Base-by-base conservation (phyloP, 2,329 filamentous ascomycete species). In the Monosporascus sp. region DNA sequence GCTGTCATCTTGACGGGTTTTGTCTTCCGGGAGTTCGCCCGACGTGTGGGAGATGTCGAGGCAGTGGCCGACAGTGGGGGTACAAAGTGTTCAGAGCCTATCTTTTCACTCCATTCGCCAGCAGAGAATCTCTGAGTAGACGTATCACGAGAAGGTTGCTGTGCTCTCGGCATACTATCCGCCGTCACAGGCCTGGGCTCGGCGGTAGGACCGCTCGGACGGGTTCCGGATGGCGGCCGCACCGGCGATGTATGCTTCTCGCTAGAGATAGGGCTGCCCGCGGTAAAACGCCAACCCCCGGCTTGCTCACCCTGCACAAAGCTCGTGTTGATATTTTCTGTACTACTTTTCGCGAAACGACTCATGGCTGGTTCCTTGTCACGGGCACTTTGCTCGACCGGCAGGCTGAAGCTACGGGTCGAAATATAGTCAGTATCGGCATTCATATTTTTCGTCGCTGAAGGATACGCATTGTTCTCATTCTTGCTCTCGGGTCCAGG, bases 271-370 rank as follows among this genome's bases (percentile, higher is more conserved):
- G 63, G 63, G 37, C 69, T 70, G 5, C 80, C 79, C 14, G 80
- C 80, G 51, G 69, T 80, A 57, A 83, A 83, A 52, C 77, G 70
- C 75, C 74, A 81, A 20, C 69, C 65, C 37, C 70, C 67, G 5
- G 70, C 59, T 44, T 70, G 65, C 20, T 82, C 76, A 15, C 77
- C 75, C 4, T 78, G 71, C 20, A 75, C 76, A 65, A 86, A 86
- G 39, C 71, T 79, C 18, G 82, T 85, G 65, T 83, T 82, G 59
- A 86, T 85, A 49, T 79, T 81, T 52, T 86, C 81, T 20, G 78
- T 70, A 59, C 79, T 84, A 52, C 68, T 76, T 55, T 75, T 75
- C 39, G 70, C 63, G 55, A 83, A 81, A 3, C 66, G 66, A 43
- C 70, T 66, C 37, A 64, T 67, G 20, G 69, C 63, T n/a, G 70